phyloP scores from a whole-genome alignment of 2,329 filamentous ascomycete genomes.

The Leptosphaerulina australis region DNA sequence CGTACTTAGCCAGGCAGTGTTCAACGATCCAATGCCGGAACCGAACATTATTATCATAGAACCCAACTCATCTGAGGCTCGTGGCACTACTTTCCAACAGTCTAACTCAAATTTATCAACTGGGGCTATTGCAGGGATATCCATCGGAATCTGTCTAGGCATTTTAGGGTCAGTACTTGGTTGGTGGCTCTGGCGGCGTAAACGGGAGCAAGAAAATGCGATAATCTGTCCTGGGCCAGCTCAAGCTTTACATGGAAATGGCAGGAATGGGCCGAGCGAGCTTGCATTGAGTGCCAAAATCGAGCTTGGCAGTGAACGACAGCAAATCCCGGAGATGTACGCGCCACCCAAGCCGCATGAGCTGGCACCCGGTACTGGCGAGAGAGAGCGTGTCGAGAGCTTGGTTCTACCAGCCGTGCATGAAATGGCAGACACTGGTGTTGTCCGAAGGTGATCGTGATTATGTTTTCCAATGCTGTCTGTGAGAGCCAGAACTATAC shows the following conservation, averaged over 20 bases:
- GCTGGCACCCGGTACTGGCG: background rate
- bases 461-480: background rate
- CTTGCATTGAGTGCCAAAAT: background rate
- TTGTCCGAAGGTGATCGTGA: background rate
- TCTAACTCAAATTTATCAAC: slow-evolving; percentile 24
- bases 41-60: slow-evolving; percentile 34
- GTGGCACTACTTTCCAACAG: slow-evolving; percentile 29
- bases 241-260: background rate
- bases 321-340: background rate
- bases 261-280: background rate
- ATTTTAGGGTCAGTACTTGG: slow-evolving; percentile 38
- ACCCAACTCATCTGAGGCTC: slow-evolving; percentile 40
- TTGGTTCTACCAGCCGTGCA: background rate
- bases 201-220: slow-evolving; percentile 16
- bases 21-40: slow-evolving; percentile 40
- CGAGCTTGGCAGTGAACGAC: background rate
- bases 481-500: too few species aligned
- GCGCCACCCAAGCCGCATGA: background rate
- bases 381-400: background rate
- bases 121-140: slow-evolving; percentile 54
- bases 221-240: background rate
- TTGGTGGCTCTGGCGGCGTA: slow-evolving; percentile 43
- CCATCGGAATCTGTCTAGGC: slow-evolving; percentile 47
- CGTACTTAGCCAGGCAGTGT: slow-evolving; percentile 54
- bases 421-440: background rate